Evolutionary conservation across 2,329 filamentous ascomycete species (phyloP).

Genomic region (Cryoendolithus antarcticus): DNA sequence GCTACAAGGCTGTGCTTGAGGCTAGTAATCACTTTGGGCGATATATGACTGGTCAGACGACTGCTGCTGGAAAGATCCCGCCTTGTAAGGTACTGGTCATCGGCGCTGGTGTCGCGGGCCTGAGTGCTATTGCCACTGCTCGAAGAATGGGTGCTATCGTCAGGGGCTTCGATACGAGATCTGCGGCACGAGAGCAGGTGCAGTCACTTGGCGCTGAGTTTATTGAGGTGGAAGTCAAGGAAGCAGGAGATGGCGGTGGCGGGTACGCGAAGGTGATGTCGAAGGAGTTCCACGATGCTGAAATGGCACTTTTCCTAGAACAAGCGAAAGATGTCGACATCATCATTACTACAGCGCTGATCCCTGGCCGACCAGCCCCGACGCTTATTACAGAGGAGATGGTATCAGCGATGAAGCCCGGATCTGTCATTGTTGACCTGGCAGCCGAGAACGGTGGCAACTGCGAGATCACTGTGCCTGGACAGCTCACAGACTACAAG

Average conservation of each 20-base stretch:
- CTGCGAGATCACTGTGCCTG: slow-evolving; percentile 67
- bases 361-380: slow-evolving; percentile 71
- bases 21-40: slow-evolving; percentile 82
- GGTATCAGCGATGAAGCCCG: slow-evolving; percentile 77
- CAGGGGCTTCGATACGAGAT: slow-evolving; percentile 78
- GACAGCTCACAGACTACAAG: slow-evolving; percentile 57
- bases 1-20: slow-evolving; percentile 83
- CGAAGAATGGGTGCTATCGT: slow-evolving; percentile 80
- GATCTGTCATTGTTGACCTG: slow-evolving; percentile 77
- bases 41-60: slow-evolving; percentile 80
- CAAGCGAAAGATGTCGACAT: slow-evolving; percentile 84
- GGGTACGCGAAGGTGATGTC: slow-evolving; percentile 93
- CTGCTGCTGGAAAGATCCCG: slow-evolving; percentile 80
- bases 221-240: slow-evolving; percentile 71
- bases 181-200: slow-evolving; percentile 79
- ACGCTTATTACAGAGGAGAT: slow-evolving; percentile 73
- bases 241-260: slow-evolving; percentile 66
- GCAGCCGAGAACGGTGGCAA: slow-evolving; percentile 83
- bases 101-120: slow-evolving; percentile 74
- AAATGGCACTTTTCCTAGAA: slow-evolving; percentile 85
- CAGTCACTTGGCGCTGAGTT: slow-evolving; percentile 85
- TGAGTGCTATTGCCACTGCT: slow-evolving; percentile 79
- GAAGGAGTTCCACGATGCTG: slow-evolving; percentile 81
- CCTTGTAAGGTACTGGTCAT: slow-evolving; percentile 85
- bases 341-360: slow-evolving; percentile 83